Percentiles rank a stretch among this genome's conserved stretches.
Conservation (phyloP, 176 grass and related monocot genomes). For the Panicum miliaceum region DNA sequence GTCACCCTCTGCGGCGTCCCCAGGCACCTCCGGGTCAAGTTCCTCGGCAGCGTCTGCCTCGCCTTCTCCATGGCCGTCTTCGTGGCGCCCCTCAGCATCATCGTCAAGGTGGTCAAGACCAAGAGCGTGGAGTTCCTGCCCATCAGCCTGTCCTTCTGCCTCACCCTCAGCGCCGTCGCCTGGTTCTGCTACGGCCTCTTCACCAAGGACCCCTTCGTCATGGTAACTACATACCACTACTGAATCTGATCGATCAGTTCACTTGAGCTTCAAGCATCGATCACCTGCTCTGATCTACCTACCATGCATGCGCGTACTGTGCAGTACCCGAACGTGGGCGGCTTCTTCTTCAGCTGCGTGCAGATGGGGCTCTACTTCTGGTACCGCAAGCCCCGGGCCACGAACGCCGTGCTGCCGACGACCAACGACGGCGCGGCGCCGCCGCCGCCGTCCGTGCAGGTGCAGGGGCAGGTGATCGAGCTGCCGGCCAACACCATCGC, state of each 20-base stretch:
- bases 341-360: conserved; percentile 74
- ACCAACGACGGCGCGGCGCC: not conserved
- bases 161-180: conserved; percentile 71
- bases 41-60: conserved; percentile 95
- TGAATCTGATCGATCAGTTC: too few species aligned
- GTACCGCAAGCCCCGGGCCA: conserved; percentile 56
- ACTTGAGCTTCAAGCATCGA: too few species aligned
- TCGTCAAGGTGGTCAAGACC: conserved; percentile 82
- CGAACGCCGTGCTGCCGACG: conserved; percentile 44
- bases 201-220: conserved; percentile 67
- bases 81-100: conserved; percentile 89
- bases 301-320: too few species aligned
- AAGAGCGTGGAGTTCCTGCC: conserved; percentile 94
- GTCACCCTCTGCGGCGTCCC: conserved; percentile 47
- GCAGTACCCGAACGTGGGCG: conserved; percentile 79
- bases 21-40: conserved; percentile 40
- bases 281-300: too few species aligned
- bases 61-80: conserved; percentile 91
- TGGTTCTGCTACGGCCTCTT: conserved; percentile 87
- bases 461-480: conserved; percentile 46
- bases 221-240: conserved; percentile 35
- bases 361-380: conserved; percentile 83
- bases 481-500: conserved; percentile 56
- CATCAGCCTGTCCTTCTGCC: conserved; percentile 73
- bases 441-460: not conserved